Evolutionary conservation across 352 stramenopile genomes (phyloP), one percentile per base, ranked within the genome.

Genomic region (Phytophthora lateralis): DNA sequence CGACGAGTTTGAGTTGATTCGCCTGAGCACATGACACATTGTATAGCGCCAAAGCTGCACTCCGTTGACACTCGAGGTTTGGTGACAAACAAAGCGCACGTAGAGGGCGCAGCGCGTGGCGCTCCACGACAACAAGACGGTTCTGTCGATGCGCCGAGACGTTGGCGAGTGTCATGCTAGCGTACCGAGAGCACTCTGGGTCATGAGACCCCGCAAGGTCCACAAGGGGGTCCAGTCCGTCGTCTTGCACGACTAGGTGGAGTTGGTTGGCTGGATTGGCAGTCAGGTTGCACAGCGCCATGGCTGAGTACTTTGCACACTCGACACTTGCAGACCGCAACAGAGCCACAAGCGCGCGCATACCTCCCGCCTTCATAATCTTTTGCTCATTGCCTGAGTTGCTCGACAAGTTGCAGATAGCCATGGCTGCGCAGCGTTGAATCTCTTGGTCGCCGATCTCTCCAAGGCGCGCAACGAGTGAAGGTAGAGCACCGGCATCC

Each of bases 251-350:
- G 12, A 97, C 88, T 29, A 98, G 77, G 46, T 95, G 80, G 12
- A 91, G 54, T 58, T 98, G 91, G 67, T 98, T 98, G 4, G 79
- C 84, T 7, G 82, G 76, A 58, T 96, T 94, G 5, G 88, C 95
- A 10, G 90, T 96, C 58, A 99, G 70, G 71, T 99, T 99, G 51
- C 95, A 98, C 14, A 99, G 63, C 18, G 96, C 82, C 95, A 98
- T 99, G 26, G 86, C 92, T 17, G 91, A 80, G 62, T 93, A 98
- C 51, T 96, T 93, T 30, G 77, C 69, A 48, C 79, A 89, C 52
- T 95, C 88, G 34, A 64, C 47, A 34, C 58, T 83, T 3, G 70
- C 24, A 0, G 76, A 82, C 7, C 60, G 66, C 20, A 96, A 60
- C 11, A 95, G 54, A 29, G 43, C 49, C 14, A 97, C 73, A 14